phyloP scores from a whole-genome alignment of 192 early-diverging fungal species.

The Gryganskiella cystojenkinii region DNA sequence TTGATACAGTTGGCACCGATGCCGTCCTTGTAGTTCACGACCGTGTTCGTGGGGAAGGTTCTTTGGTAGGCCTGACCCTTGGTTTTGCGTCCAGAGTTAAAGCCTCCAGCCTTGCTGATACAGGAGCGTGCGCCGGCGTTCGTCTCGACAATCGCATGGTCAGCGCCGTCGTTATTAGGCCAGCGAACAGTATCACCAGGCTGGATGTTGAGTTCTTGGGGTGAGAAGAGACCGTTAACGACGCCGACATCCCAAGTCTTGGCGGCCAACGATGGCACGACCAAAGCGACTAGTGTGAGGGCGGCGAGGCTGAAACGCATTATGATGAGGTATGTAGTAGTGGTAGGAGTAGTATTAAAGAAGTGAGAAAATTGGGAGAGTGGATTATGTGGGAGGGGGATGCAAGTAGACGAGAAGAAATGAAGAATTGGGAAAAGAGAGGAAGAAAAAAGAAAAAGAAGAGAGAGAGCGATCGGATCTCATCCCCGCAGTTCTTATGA shows the following conservation, averaged over 20 bases:
- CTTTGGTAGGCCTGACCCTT: constrained; percentile 25
- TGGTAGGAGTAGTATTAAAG: background rate
- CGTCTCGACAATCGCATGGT: constrained; percentile 44
- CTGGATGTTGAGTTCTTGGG: constrained; percentile 13
- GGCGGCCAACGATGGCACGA: constrained; percentile 19
- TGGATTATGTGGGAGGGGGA: background rate
- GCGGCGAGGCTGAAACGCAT: constrained; percentile 25
- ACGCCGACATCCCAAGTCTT: constrained; percentile 36
- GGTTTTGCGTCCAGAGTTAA: constrained; percentile 36
- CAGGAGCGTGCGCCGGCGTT: constrained; percentile 18
- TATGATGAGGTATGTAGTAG: background rate
- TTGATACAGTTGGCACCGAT: constrained; percentile 32
- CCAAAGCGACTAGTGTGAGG: constrained; percentile 1
- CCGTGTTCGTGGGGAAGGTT: constrained; percentile 1
- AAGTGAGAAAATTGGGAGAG: background rate
- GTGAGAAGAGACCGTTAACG: constrained; percentile 16
- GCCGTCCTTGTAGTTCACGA: constrained; percentile 47
- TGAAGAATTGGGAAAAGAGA: background rate
- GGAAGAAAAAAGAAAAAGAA: background rate
- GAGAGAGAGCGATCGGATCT: background rate
- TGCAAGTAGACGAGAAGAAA: background rate
- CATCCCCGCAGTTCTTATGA: background rate
- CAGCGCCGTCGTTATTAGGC: constrained; percentile 27
- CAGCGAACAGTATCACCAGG: constrained; percentile 46
- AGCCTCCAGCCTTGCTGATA: constrained; percentile 26